Evolutionary conservation across 495 filamentous ascomycete genomes (phyloP), one percentile per base, ranked within the genome.

Genomic region (Baudoinia panamericana): DNA sequence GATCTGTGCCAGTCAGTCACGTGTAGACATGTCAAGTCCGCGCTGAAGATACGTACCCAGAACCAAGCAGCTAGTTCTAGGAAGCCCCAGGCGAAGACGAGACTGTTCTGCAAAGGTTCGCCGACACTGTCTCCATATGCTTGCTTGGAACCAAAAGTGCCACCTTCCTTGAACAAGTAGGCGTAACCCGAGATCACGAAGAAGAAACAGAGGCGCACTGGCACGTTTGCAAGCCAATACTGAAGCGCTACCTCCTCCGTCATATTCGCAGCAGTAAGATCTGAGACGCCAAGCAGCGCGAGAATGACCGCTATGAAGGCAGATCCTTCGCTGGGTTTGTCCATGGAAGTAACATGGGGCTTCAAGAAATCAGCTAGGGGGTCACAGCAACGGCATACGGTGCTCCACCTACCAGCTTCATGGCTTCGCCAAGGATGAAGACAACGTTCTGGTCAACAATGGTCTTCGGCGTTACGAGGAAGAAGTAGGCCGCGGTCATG

Each of bases 31-130:
- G 10, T 11, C 3, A 11, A 10, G 5, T n/a, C 19, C 20, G 11
- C 7, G 1, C n/a, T 23, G 19, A 20, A 25, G 29, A 8, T 5
- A 63, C 67, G 39, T 56, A 82, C 78, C 83, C 84, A 94, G 56
- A 92, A 82, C 85, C 84, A 93, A 38, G 72, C 69, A 53, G 84
- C 64, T 61, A 85, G 77, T 65, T 94, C 85, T 61, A 90, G 56
- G 55, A 92, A 86, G 11, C 71, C 75, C 62, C 80, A 92, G 0
- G 82, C 78, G 53, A 94, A 92, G 9, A 90, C 75, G 5, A 88
- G 67, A 19, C 80, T 60, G 52, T 84, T 87, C 62, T 83, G 81
- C 54, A 90, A 53, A 9, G 45, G 28, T 24, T 75, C 72, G 73
- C 80, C 56, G 62, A 46, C 16, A 57, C 63, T 16, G 38, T 48